Evolutionary conservation across 2,329 filamentous ascomycete species (phyloP).

Genomic region (Stenocarpella maydis): DNA sequence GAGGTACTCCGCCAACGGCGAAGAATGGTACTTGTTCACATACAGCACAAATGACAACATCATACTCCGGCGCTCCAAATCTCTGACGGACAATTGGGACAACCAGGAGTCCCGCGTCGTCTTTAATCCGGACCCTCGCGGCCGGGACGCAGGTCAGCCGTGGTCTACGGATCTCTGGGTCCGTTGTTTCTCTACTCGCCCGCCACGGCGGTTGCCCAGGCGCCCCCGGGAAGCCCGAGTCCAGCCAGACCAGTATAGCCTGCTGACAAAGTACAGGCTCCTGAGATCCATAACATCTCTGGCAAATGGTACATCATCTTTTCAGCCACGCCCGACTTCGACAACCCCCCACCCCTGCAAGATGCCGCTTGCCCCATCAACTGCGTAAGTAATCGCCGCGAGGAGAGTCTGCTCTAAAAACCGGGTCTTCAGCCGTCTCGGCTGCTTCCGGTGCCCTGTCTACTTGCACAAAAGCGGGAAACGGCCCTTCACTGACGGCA

Average conservation of each 20-base stretch:
- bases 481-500: not conserved
- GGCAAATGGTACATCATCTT: conserved; percentile 47
- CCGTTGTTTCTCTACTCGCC: not conserved
- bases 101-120: conserved; percentile 47
- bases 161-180: conserved; percentile 48
- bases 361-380: conserved; percentile 47
- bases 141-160: conserved; percentile 38
- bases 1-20: conserved; percentile 43
- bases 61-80: conserved; percentile 47
- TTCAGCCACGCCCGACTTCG: conserved; percentile 45
- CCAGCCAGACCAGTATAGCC: not conserved
- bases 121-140: conserved; percentile 45
- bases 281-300: conserved; percentile 47
- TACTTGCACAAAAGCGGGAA: not conserved
- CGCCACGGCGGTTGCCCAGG: not conserved
- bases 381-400: conserved; percentile 36
- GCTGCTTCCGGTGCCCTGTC: not conserved
- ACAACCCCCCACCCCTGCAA: conserved; percentile 45
- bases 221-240: not conserved
- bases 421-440: not conserved
- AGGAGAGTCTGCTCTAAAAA: not conserved
- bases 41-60: conserved; percentile 51
- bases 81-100: conserved; percentile 52
- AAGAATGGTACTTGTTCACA: conserved; percentile 51
- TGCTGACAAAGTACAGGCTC: conserved; percentile 37